Evolutionary conservation across 352 stramenopile genomes (phyloP).

Genomic region (Phytophthora podocarpi): DNA sequence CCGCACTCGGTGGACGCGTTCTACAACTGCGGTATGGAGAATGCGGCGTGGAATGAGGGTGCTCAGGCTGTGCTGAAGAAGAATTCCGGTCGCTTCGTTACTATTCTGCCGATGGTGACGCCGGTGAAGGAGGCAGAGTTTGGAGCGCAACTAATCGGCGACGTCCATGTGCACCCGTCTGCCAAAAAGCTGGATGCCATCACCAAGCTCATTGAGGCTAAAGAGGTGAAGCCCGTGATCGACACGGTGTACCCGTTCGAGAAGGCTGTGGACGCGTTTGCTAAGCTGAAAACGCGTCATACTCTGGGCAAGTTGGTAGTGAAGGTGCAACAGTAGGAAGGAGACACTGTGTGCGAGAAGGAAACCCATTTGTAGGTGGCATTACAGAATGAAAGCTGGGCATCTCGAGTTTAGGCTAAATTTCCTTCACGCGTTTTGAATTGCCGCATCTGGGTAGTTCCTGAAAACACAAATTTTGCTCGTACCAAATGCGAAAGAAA

Average conservation of each 20-base stretch:
- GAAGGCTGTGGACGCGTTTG: conserved; percentile 47
- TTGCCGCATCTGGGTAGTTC: no score
- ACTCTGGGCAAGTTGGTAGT: conserved; percentile 48
- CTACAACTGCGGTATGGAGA: conserved; percentile 29
- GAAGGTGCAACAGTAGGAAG: no score
- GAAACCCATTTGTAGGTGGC: no score
- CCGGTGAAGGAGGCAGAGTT: not conserved
- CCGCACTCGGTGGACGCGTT: conserved; percentile 29
- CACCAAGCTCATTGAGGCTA: not conserved
- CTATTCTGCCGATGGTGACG: conserved; percentile 21
- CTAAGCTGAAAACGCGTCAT: conserved; percentile 47
- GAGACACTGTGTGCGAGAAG: no score
- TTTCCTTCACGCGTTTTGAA: no score
- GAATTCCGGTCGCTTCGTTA: conserved; percentile 27
- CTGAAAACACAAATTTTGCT: no score
- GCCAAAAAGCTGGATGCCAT: not conserved
- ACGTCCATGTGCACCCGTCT: not conserved
- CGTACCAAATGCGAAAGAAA: no score
- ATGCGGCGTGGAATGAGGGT: conserved; percentile 27
- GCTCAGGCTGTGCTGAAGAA: conserved; percentile 35
- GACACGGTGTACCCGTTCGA: conserved; percentile 58
- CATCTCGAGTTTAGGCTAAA: no score
- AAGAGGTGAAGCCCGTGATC: conserved; percentile 28
- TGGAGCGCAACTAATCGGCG: not conserved
- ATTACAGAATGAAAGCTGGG: no score